Percentiles rank a stretch among this genome's conserved stretches.
Conservation (phyloP, 495 filamentous ascomycete species). For the Aspergillus steynii region DNA sequence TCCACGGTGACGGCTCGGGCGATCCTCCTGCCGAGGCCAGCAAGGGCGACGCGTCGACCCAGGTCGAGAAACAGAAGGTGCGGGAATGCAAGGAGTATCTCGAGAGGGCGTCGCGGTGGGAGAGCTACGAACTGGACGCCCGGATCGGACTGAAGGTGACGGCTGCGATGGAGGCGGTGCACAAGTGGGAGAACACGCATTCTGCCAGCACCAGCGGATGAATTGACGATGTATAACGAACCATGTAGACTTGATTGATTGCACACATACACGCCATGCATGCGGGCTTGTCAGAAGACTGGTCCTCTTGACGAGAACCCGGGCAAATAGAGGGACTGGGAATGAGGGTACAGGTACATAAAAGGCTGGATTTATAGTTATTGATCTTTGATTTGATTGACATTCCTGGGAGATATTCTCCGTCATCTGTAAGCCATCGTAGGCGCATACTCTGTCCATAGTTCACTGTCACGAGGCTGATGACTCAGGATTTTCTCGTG, state of each 20-base stretch:
- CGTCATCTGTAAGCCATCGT: too few species aligned
- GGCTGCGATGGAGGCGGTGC: slow-evolving; percentile 75
- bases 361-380: background rate
- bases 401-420: too few species aligned
- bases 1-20: slow-evolving; percentile 27
- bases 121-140: slow-evolving; percentile 82
- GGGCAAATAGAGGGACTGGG: background rate
- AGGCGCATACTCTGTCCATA: too few species aligned
- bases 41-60: slow-evolving; percentile 21
- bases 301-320: background rate
- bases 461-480: too few species aligned
- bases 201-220: slow-evolving; percentile 16
- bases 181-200: slow-evolving; percentile 56
- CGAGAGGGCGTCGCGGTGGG: slow-evolving; percentile 80
- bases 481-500: background rate
- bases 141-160: slow-evolving; percentile 83
- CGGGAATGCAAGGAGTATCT: slow-evolving; percentile 70
- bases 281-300: too few species aligned
- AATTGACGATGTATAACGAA: slow-evolving; percentile 16
- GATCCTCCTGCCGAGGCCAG: slow-evolving; percentile 7
- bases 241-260: slow-evolving; percentile 17
- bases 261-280: background rate
- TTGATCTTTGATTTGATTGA: background rate
- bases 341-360: background rate
- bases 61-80: slow-evolving; percentile 53